Conservation (phyloP, 1,284 basidiomycete species). For the Malassezia caprae region DNA sequence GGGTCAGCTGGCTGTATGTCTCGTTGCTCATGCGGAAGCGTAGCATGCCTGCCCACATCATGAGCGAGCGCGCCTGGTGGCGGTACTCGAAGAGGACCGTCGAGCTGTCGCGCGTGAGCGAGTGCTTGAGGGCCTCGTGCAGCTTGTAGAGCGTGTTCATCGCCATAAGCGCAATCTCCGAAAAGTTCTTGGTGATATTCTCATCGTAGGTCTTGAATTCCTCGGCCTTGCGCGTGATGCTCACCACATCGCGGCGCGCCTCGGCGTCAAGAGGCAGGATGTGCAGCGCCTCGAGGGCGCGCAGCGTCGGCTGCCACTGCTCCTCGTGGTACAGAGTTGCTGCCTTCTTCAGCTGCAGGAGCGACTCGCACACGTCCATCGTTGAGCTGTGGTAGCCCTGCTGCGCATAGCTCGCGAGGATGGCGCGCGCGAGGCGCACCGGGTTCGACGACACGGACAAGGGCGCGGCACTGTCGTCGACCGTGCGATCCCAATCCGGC, state of each 20-base stretch:
- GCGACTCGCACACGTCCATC: slow-evolving; percentile 55
- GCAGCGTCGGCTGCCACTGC: slow-evolving; percentile 64
- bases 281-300: slow-evolving; percentile 80
- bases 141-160: slow-evolving; percentile 74
- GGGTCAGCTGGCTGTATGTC: slow-evolving; percentile 44
- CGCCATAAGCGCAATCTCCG: slow-evolving; percentile 76
- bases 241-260: slow-evolving; percentile 59
- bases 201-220: slow-evolving; percentile 81
- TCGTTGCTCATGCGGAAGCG: slow-evolving; percentile 47
- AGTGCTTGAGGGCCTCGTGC: slow-evolving; percentile 39
- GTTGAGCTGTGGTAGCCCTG: slow-evolving; percentile 65
- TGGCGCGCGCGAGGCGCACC: slow-evolving; percentile 68
- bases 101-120: slow-evolving; percentile 27
- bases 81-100: slow-evolving; percentile 36
- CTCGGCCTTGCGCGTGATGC: slow-evolving; percentile 75
- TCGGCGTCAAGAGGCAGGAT: slow-evolving; percentile 71
- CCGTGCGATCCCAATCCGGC: background rate
- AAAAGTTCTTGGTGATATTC: slow-evolving; percentile 76
- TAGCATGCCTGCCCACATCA: slow-evolving; percentile 48
- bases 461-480: slow-evolving; percentile 16
- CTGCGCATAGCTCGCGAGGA: slow-evolving; percentile 75
- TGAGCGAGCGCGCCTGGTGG: slow-evolving; percentile 39
- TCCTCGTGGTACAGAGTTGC: slow-evolving; percentile 65
- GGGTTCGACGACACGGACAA: slow-evolving; percentile 57
- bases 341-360: slow-evolving; percentile 73